Evolutionary conservation across 176 grass and related monocot species (phyloP), one percentile per base, ranked within the genome.

Genomic region (Areca catechu): DNA sequence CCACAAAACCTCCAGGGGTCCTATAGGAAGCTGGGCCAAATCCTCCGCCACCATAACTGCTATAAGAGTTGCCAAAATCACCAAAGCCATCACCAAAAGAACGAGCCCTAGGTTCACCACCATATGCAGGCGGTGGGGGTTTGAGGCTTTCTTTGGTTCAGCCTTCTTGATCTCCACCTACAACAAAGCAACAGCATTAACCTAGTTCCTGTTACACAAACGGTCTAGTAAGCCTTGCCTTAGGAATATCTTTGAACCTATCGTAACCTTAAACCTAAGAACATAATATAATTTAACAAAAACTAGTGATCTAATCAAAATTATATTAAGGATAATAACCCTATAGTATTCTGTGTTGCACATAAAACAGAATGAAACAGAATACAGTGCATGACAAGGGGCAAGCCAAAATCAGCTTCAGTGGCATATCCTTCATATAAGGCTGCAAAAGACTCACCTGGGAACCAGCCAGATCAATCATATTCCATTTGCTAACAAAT

Each of bases 81-180:
- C 77, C 62, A 60, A 61, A 71, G 48, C 74, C 63, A 74, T 90
- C 75, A 62, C 83, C 75, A 85, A 83, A 88, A 65, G 84, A 74
- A 25, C 67, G 81, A 18, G 76, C 72, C 70, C 86, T 86, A 88
- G 74, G 60, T 66, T 80, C 75, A 64, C 82, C 83, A 95, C 73
- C 74, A 89, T 68, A 78, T 64, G 43, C 63, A 78, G 77, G 62
- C 24, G 37, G 50, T 57, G 74, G 78, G 69, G 65, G 58, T 85
- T 88, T 67, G 80, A 77, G 55, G 74, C 73, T 85, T 91, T 97
- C 92, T 91, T 97, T 85, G 86, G 92, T 90, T 97, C 86, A 72
- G 92, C 92, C 86, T 82, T 97, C 80, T 97, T 97, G 75, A 97
- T 84, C 78, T 97, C 86, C 77, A 97, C 83, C 92, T 97, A 91